Conservation (phyloP, 164 flowering plant species). For the Vitis riparia region DNA sequence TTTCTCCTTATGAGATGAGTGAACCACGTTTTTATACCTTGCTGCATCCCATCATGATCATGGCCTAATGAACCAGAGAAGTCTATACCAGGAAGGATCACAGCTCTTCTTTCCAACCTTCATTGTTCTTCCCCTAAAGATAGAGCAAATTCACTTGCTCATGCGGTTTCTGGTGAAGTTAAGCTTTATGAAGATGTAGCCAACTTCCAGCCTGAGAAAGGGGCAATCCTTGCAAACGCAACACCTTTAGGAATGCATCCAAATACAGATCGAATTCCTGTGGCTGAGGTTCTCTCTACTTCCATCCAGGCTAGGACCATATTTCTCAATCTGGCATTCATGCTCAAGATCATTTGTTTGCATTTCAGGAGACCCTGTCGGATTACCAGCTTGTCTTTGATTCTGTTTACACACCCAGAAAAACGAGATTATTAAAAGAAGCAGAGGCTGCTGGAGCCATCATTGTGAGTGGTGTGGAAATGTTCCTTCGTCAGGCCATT, state of each 20-base stretch:
- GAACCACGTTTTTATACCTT: neutral
- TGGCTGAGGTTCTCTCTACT: slow-evolving; percentile 42
- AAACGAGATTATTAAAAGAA: slow-evolving; percentile 45
- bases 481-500: slow-evolving; percentile 59
- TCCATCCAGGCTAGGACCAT: neutral
- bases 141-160: slow-evolving; percentile 54
- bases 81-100: neutral
- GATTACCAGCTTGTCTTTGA: slow-evolving; percentile 49
- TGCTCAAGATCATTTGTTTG: neutral
- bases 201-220: slow-evolving; percentile 43
- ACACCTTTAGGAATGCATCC: slow-evolving; percentile 74
- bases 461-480: slow-evolving; percentile 54
- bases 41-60: neutral
- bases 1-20: neutral
- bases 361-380: slow-evolving; percentile 32
- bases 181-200: slow-evolving; percentile 28
- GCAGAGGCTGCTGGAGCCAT: slow-evolving; percentile 55
- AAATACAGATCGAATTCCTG: slow-evolving; percentile 44
- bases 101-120: neutral
- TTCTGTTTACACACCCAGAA: slow-evolving; percentile 55
- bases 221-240: slow-evolving; percentile 63
- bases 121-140: slow-evolving; percentile 22
- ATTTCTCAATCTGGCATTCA: neutral
- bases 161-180: slow-evolving; percentile 49
- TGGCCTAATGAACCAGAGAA: neutral